Evolutionary conservation across 2,329 filamentous ascomycete genomes (phyloP).

Genomic region (Furcasterigmium sp.): DNA sequence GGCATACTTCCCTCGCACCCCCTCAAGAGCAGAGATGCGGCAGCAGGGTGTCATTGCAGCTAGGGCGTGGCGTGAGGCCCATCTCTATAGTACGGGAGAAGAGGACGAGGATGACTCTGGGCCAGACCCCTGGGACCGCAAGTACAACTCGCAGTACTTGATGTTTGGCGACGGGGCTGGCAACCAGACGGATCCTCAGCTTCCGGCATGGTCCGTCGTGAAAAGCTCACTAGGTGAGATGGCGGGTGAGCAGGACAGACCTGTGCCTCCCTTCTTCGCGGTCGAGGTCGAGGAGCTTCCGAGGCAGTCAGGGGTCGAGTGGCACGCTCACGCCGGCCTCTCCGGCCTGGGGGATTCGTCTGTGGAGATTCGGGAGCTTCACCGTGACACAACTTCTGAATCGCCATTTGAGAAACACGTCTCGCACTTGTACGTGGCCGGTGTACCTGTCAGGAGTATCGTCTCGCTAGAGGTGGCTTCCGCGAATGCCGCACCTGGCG

Average conservation of each 20-base stretch:
- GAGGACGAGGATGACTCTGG: slow-evolving; percentile 42
- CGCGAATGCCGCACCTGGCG: background rate
- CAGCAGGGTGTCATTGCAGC: slow-evolving; percentile 36
- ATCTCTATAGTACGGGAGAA: slow-evolving; percentile 32
- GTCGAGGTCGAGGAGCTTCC: slow-evolving; percentile 75
- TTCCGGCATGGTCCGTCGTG: slow-evolving; percentile 48
- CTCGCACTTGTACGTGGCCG: slow-evolving; percentile 5
- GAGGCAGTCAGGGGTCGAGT: slow-evolving; percentile 71
- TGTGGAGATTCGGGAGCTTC: slow-evolving; percentile 3
- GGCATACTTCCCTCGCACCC: slow-evolving; percentile 58
- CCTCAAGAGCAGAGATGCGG: slow-evolving; percentile 19
- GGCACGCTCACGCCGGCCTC: slow-evolving; percentile 67
- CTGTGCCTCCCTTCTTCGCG: slow-evolving; percentile 63
- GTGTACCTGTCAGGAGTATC: slow-evolving; percentile 5
- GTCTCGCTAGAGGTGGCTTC: slow-evolving; percentile 3
- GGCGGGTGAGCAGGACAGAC: slow-evolving; percentile 15
- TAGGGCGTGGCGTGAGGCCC: slow-evolving; percentile 35
- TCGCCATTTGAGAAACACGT: slow-evolving; percentile 3
- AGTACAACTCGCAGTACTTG: slow-evolving; percentile 49
- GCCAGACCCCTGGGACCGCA: slow-evolving; percentile 64
- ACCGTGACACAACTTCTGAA: too few species aligned
- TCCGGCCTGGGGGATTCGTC: slow-evolving; percentile 17
- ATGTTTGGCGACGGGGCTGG: slow-evolving; percentile 24
- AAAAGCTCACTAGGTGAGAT: slow-evolving; percentile 22
- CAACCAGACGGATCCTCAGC: slow-evolving; percentile 14